phyloP scores from a whole-genome alignment of 2,329 filamentous ascomycete species.

The Penicillium sp. region DNA sequence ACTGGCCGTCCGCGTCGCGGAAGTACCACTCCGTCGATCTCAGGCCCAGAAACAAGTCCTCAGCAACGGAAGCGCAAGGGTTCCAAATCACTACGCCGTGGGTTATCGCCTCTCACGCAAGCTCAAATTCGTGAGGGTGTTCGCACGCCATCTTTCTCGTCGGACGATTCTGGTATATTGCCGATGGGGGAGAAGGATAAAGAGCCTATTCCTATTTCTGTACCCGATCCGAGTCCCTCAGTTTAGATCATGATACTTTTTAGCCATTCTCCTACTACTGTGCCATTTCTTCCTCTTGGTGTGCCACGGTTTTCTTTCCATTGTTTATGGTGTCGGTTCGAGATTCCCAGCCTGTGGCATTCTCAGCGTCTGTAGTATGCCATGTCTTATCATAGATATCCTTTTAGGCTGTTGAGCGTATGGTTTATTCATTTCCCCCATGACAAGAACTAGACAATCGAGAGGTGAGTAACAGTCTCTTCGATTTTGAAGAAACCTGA shows the following conservation, averaged over 20 bases:
- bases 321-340: background rate
- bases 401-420: background rate
- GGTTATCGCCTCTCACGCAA: constrained; percentile 46
- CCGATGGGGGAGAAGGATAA: constrained; percentile 36
- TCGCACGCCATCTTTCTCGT: constrained; percentile 42
- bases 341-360: background rate
- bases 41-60: constrained; percentile 37
- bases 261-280: background rate
- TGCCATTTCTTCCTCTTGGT: background rate
- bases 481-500: background rate
- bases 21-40: constrained; percentile 40
- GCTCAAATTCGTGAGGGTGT: constrained; percentile 47
- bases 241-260: constrained; percentile 16
- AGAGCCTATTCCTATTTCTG: constrained; percentile 30
- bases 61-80: constrained; percentile 43
- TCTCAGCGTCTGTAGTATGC: background rate
- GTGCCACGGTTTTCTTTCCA: background rate
- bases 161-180: constrained; percentile 42
- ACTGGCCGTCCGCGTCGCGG: constrained; percentile 44
- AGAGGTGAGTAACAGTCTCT: background rate
- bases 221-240: constrained; percentile 22
- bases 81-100: constrained; percentile 38
- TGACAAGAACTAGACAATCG: background rate
- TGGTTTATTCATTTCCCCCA: background rate
- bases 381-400: background rate